Conservation (phyloP, 2,329 filamentous ascomycete species). For the Paracamarosporium sp. region DNA sequence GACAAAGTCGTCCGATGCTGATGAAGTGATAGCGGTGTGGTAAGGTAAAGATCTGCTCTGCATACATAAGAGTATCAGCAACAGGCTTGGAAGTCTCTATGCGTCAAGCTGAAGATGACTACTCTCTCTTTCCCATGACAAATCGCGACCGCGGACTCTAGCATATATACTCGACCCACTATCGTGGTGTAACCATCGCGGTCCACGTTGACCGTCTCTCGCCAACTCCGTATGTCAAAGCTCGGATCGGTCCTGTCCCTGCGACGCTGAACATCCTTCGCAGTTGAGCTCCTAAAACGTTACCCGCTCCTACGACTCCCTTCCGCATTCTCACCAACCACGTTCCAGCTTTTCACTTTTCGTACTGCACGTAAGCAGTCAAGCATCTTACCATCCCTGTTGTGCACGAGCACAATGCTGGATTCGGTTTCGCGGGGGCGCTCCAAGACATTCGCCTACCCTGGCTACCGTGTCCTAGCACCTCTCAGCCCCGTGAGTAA, state of each 20-base stretch:
- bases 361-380: conserved; percentile 21
- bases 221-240: conserved; percentile 1
- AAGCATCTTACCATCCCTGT: conserved; percentile 7
- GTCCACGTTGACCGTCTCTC: background rate
- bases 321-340: conserved; percentile 4
- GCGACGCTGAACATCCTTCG: conserved; percentile 1
- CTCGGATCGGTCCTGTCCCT: background rate
- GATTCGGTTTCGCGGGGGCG: conserved; percentile 6
- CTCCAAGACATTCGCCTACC: conserved; percentile 8
- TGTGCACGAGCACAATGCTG: conserved; percentile 5
- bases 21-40: background rate
- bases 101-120: conserved; percentile 8
- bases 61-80: background rate
- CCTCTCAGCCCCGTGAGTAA: conserved; percentile 8
- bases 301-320: background rate
- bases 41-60: background rate
- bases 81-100: background rate
- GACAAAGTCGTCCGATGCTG: conserved; percentile 2
- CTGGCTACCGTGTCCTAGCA: background rate
- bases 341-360: background rate
- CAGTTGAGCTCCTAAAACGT: background rate
- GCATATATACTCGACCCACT: conserved; percentile 2
- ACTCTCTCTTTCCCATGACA: conserved; percentile 10
- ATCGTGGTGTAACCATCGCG: background rate
- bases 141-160: background rate